Evolutionary conservation across 2,329 filamentous ascomycete species (phyloP), one percentile per base, ranked within the genome.

Genomic region (Rutstroemia sydowiana): DNA sequence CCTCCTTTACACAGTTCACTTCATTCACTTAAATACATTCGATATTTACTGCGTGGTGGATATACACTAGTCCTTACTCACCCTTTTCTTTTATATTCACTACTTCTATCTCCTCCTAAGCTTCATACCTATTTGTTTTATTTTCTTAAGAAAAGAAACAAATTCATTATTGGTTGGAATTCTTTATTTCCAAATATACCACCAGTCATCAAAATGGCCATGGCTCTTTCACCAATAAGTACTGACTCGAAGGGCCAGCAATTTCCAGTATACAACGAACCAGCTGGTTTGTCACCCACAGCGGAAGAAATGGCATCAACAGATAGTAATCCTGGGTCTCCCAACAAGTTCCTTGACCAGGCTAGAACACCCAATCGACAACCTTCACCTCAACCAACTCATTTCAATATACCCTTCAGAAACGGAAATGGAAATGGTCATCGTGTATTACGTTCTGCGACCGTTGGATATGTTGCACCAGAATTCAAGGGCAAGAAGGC

Each of bases 401-500:
- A 95, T 69, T 77, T 95, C 68, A 86, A 79, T 61, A 77, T 91
- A 20, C 84, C 87, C 79, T 52, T 71, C 64, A 70, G 71, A 66
- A 72, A 77, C 65, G 71, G 77, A 67, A 78, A 84, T 70, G 34
- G 62, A 18, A 68, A 70, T 58, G 79, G 81, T 53, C 82, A 88
- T 67, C 81, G 86, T 51, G 77, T 92, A 51, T 75, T 97, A 53
- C 88, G 90, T 18, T 93, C 93, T 59, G 86, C 89, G 61, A 93
- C 91, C 28, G 86, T 95, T 34, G 93, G 93, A 65, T 98, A 98
- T 73, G 85, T 95, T 59, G 91, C 93, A 21, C 90, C 92, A 43
- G 89, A 90, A 57, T 98, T 98, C 66, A 84, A 89, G 68, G 93
- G 92, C 68, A 96, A 95, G 74, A 77, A 83, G 59, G 83, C 89